A percentile compares a stretch with the other conserved stretches of the same genome.
phyloP scores from a whole-genome alignment of 768 basidiomycete genomes.

The Tulasnella sp. region DNA sequence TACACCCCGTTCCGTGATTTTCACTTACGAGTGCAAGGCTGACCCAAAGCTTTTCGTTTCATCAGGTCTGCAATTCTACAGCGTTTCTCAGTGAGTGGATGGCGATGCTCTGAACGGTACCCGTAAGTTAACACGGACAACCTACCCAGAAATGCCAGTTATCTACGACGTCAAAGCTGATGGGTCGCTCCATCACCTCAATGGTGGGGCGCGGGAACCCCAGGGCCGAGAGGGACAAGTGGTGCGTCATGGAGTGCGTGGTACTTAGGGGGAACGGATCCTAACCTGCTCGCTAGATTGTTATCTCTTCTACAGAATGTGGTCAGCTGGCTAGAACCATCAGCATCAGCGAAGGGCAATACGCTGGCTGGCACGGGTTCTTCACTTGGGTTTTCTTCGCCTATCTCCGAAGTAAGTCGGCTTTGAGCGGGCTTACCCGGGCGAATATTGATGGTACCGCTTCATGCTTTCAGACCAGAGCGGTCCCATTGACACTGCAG shows the following conservation, averaged over 20 bases:
- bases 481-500: neutral
- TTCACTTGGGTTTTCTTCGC: neutral
- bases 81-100: neutral
- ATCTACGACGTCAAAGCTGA: neutral
- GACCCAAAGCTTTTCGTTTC: neutral
- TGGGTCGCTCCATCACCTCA: neutral
- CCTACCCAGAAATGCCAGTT: neutral
- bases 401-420: neutral
- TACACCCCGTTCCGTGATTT: neutral
- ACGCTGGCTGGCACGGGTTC: neutral
- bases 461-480: neutral
- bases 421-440: too few relatives aligned
- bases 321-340: neutral
- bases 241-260: neutral
- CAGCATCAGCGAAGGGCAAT: neutral
- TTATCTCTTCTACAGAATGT: neutral
- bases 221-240: neutral
- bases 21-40: neutral
- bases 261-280: neutral
- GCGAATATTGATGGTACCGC: too few relatives aligned
- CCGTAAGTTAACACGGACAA: neutral
- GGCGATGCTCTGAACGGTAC: neutral
- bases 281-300: neutral
- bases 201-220: neutral
- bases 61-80: neutral